A percentile compares a stretch with the other conserved stretches of the same genome.
Evolutionary conservation across 2,329 filamentous ascomycete species (phyloP).

Genomic region (Pestalotiopsis sp.): DNA sequence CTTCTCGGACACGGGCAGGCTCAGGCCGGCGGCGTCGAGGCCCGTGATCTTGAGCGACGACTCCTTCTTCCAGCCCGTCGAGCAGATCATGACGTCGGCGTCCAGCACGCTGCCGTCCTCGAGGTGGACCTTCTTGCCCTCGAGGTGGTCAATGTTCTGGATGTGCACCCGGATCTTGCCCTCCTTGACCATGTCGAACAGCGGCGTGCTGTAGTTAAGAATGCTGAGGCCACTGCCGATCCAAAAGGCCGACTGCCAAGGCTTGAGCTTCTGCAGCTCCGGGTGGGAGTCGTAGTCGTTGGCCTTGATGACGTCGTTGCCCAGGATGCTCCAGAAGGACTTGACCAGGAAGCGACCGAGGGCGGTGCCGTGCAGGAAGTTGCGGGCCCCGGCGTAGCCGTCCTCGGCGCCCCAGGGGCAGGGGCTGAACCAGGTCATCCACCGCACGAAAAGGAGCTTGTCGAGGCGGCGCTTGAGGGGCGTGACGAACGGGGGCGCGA

Average conservation of each 20-base stretch:
- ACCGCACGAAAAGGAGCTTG: conserved; percentile 45
- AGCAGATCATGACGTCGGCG: conserved; percentile 53
- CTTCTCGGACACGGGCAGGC: conserved; percentile 8
- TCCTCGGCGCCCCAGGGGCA: conserved; percentile 7
- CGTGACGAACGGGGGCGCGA: conserved; percentile 48
- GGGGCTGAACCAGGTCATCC: conserved; percentile 45
- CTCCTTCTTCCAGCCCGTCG: conserved; percentile 55
- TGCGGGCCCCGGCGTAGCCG: background rate
- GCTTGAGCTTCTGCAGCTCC: conserved; percentile 40
- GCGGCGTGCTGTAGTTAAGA: conserved; percentile 58
- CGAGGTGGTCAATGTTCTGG: conserved; percentile 51
- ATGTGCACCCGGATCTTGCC: conserved; percentile 56
- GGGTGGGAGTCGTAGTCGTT: conserved; percentile 1
- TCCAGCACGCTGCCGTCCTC: conserved; percentile 41
- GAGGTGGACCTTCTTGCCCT: conserved; percentile 45
- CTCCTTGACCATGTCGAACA: conserved; percentile 55
- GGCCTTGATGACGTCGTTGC: conserved; percentile 1
- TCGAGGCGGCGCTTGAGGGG: conserved; percentile 49
- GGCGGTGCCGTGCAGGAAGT: conserved; percentile 12
- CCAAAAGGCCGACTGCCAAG: conserved; percentile 51
- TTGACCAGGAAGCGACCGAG: conserved; percentile 4
- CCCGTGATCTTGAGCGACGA: conserved; percentile 43
- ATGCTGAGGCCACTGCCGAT: conserved; percentile 58
- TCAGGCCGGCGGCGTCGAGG: conserved; percentile 11
- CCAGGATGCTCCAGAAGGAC: conserved; percentile 13